phyloP scores from a whole-genome alignment of 2,329 filamentous ascomycete genomes.

The Teratosphaeria viscida region DNA sequence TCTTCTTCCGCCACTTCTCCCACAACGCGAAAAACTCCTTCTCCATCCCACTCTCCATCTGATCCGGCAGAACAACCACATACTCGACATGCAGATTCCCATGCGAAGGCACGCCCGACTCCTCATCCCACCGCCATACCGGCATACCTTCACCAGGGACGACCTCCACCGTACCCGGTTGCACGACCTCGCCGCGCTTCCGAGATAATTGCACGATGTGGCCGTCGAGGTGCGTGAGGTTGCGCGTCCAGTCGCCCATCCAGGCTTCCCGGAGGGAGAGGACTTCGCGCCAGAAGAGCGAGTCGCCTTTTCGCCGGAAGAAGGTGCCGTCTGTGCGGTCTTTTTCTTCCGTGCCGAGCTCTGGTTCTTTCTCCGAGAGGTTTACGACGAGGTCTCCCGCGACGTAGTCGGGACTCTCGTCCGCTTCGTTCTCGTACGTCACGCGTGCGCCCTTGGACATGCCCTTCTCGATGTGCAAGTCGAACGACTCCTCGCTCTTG shows the following conservation, averaged over 20 bases:
- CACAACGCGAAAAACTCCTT: conserved; percentile 82
- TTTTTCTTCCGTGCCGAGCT: conserved; percentile 45
- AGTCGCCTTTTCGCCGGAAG: conserved; percentile 76
- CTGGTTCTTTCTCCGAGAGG: conserved; percentile 64
- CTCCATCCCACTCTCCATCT: conserved; percentile 88
- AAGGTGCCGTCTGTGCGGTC: conserved; percentile 74
- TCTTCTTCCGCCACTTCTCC: conserved; percentile 88
- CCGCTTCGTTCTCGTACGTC: conserved; percentile 88
- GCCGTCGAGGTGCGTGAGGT: conserved; percentile 86
- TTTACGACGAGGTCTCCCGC: conserved; percentile 82
- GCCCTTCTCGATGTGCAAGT: conserved; percentile 63
- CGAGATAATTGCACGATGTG: conserved; percentile 73
- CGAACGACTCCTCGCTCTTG: conserved; percentile 58
- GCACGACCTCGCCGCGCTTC: conserved; percentile 66
- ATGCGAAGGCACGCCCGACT: conserved; percentile 53
- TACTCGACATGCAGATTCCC: conserved; percentile 51
- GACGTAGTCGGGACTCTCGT: conserved; percentile 87
- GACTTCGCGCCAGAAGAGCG: conserved; percentile 92
- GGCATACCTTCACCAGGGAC: conserved; percentile 86
- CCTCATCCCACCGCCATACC: conserved; percentile 56
- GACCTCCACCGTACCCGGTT: conserved; percentile 73
- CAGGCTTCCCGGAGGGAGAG: no score
- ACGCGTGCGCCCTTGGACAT: conserved; percentile 64
- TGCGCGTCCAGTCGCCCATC: conserved; percentile 89
- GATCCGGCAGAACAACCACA: conserved; percentile 76